Percentiles rank a stretch among this genome's conserved stretches.
Evolutionary conservation across 2,329 filamentous ascomycete genomes (phyloP).

Genomic region (Penicillium sp.): DNA sequence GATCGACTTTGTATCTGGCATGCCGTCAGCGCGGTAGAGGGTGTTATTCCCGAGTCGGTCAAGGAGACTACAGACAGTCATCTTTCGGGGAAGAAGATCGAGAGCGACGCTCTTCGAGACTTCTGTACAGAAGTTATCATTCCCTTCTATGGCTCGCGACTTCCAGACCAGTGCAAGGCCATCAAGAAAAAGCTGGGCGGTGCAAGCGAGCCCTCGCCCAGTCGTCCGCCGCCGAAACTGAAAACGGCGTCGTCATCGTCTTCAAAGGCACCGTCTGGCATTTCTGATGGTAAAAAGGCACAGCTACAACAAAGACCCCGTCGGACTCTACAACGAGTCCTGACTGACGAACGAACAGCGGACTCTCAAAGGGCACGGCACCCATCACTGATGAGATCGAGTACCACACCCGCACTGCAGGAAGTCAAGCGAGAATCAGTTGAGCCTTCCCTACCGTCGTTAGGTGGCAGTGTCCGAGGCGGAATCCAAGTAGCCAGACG

Average conservation of each 20-base stretch:
- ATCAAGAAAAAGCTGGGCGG: constrained; percentile 48
- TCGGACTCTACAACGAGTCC: constrained; percentile 42
- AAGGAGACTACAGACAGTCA: constrained; percentile 26
- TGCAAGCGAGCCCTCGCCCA: constrained; percentile 32
- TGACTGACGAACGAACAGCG: constrained; percentile 41
- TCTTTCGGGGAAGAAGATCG: constrained; percentile 30
- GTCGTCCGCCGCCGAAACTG: constrained; percentile 29
- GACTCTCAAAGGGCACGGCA: constrained; percentile 27
- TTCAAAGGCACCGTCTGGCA: constrained; percentile 28
- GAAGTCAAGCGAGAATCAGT: constrained; percentile 38
- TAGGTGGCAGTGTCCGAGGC: constrained; percentile 35
- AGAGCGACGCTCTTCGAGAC: constrained; percentile 44
- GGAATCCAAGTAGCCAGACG: constrained; percentile 44
- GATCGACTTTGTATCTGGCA: constrained; percentile 52
- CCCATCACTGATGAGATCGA: constrained; percentile 40
- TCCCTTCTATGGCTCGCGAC: constrained; percentile 46
- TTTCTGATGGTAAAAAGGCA: constrained; percentile 25
- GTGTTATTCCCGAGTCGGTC: constrained; percentile 23
- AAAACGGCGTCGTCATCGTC: constrained; percentile 18
- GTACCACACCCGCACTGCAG: constrained; percentile 39
- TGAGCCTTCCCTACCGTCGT: constrained; percentile 35
- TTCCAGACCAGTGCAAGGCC: constrained; percentile 45
- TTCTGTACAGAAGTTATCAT: constrained; percentile 50
- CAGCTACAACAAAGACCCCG: constrained; percentile 22
- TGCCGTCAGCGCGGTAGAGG: constrained; percentile 41